Base-by-base conservation (phyloP, 2,329 filamentous ascomycete species). In the Penicillium sp. region DNA sequence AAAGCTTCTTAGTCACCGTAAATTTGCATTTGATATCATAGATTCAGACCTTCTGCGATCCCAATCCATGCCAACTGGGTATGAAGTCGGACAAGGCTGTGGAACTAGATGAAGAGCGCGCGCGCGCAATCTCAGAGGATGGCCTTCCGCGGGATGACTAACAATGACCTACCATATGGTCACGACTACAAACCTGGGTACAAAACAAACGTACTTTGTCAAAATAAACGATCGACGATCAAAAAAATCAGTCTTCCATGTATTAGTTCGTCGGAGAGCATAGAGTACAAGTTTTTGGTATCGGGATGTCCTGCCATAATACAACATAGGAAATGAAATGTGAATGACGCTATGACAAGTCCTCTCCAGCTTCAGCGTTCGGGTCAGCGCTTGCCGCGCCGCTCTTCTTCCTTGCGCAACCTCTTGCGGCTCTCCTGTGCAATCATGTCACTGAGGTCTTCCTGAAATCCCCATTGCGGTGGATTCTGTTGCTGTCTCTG, bases 401-500 rank as follows among this genome's bases (percentile, higher is more conserved):
- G 85, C 73, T 95, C 90, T 71, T 90, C 86, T 63, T 96, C 92
- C 60, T 88, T 84, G 81, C 92, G 95, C 70, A 92, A 82, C 69
- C 91, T 83, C 81, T 97, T 97, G 60, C 90, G 83, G 67, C 86
- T 90, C 76, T 97, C 94, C 65, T 90, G 87, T 12, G 90, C 90
- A 76, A 99, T 96, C 89, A 99, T 95, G 66, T 96, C 89, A 65
- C 87, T 93, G 51, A 99, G 74, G 68, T 96, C 93, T 63, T 97
- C 93, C 70, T 95, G 89, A 73, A 87, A 87, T 52, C 85, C 83
- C 83, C 87, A 90, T 64, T 85, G 82, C 21, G 85, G 83, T 33
- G 86, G 85, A 73, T 83, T 69, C 78, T 87, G 79, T 77, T 81
- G 81, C 65, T 84, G 80, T 65, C 82, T 81, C 69, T 85, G 78